Evolutionary conservation across 495 filamentous ascomycete species (phyloP).

Genomic region (Parathielavia appendiculata): DNA sequence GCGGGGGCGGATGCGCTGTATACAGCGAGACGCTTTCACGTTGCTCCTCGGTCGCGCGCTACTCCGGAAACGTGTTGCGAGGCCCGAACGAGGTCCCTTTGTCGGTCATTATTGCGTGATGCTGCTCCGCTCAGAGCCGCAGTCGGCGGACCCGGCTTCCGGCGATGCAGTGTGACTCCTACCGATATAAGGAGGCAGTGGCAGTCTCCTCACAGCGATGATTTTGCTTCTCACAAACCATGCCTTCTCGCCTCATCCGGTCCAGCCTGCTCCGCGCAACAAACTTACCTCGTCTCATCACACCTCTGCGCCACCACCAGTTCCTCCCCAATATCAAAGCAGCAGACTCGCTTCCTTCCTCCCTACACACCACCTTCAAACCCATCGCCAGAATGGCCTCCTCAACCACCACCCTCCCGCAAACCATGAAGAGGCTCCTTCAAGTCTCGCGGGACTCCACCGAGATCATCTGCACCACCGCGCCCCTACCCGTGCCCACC

Average conservation of each 20-base stretch:
- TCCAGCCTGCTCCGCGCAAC: background rate
- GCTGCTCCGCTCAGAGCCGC: background rate
- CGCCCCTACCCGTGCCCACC: slow-evolving; percentile 27
- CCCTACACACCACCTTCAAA: background rate
- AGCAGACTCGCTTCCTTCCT: background rate
- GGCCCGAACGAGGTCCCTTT: slow-evolving; percentile 1
- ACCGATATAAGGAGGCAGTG: slow-evolving; percentile 4
- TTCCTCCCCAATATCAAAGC: background rate
- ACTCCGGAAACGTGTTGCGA: background rate
- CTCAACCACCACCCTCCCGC: slow-evolving; percentile 20
- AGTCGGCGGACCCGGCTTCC: background rate
- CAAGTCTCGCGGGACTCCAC: slow-evolving; percentile 25
- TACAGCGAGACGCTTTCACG: background rate
- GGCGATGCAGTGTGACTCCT: too few species aligned
- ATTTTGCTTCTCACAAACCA: background rate
- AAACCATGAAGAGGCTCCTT: slow-evolving; percentile 31
- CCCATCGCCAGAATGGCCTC: slow-evolving; percentile 14
- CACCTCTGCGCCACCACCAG: background rate
- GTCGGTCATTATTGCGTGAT: background rate
- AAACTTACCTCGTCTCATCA: background rate
- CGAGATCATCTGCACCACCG: slow-evolving; percentile 23
- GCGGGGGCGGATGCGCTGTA: background rate
- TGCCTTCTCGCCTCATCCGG: background rate
- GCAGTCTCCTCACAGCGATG: background rate
- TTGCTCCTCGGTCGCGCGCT: background rate